Conservation (phyloP, 495 filamentous ascomycete species). For the Penicillium chermesinum region DNA sequence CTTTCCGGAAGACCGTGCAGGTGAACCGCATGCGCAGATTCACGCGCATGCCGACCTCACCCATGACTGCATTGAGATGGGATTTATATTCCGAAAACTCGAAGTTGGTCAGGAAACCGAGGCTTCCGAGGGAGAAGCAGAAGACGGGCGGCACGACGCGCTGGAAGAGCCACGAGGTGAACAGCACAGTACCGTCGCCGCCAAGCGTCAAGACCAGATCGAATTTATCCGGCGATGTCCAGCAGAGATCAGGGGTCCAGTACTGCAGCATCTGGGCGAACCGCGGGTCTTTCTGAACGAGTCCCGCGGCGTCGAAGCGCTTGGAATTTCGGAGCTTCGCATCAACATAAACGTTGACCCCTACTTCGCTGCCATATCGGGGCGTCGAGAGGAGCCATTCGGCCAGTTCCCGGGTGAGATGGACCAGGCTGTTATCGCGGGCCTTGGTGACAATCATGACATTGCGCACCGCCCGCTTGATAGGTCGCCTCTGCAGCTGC, state of each 20-base stretch:
- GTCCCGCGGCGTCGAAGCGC: constrained; percentile 72
- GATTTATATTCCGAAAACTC: constrained; percentile 78
- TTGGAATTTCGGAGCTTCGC: constrained; percentile 81
- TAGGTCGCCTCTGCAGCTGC: constrained; percentile 82
- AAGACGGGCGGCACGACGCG: constrained; percentile 85
- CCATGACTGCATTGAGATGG: constrained; percentile 80
- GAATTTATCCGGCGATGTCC: constrained; percentile 81
- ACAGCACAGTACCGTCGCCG: constrained; percentile 88
- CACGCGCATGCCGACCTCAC: constrained; percentile 86
- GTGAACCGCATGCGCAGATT: constrained; percentile 97
- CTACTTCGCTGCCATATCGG: constrained; percentile 71
- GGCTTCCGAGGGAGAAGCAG: constrained; percentile 80
- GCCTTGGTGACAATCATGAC: constrained; percentile 98
- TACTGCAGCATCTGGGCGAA: constrained; percentile 78
- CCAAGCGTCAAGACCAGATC: constrained; percentile 89
- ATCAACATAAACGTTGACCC: constrained; percentile 92
- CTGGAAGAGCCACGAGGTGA: constrained; percentile 92
- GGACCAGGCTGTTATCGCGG: constrained; percentile 80
- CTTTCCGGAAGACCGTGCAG: constrained; percentile 77
- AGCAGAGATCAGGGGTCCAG: constrained; percentile 94
- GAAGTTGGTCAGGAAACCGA: constrained; percentile 91
- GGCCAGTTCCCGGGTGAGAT: constrained; percentile 76
- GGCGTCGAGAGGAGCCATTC: constrained; percentile 83
- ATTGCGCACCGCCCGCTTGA: constrained; percentile 80
- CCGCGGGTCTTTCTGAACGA: constrained; percentile 64